Evolutionary conservation across 2,329 filamentous ascomycete species (phyloP).

Genomic region (Penicillium sp.): DNA sequence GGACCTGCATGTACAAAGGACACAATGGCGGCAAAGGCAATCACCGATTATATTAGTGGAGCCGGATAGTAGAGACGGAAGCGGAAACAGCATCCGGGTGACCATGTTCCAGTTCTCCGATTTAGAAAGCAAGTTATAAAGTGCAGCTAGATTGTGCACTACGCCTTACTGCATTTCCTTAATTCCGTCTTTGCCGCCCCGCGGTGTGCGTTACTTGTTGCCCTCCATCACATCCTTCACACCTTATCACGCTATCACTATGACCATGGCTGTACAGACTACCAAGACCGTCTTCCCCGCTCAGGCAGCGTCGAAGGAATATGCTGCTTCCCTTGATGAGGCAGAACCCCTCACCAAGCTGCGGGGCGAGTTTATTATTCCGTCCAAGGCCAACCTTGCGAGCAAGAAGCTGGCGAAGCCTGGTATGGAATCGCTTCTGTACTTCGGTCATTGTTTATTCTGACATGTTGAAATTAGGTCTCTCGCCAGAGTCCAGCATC

Average conservation of each 20-base stretch:
- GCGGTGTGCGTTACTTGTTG: not conserved
- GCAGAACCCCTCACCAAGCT: conserved; percentile 58
- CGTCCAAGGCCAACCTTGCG: conserved; percentile 66
- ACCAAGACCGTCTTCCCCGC: conserved; percentile 30
- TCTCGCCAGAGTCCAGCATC: conserved; percentile 45
- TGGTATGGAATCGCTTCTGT: conserved; percentile 16
- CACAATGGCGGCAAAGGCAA: not conserved
- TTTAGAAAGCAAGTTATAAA: conserved; percentile 14
- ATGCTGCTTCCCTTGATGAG: conserved; percentile 52
- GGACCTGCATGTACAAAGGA: not conserved
- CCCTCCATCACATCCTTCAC: not conserved
- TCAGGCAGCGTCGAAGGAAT: conserved; percentile 32
- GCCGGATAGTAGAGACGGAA: conserved; percentile 24
- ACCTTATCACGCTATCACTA: not conserved
- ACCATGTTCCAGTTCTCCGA: conserved; percentile 9
- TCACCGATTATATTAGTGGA: conserved; percentile 6
- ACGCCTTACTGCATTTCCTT: conserved; percentile 10
- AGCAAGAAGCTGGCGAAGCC: conserved; percentile 54
- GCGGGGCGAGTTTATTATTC: conserved; percentile 70
- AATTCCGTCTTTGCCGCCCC: not conserved
- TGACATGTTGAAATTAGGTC: conserved; percentile 24
- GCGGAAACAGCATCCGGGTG: conserved; percentile 18
- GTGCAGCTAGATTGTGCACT: conserved; percentile 2
- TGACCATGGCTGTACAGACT: conserved; percentile 13
- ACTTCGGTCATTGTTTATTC: not conserved